Evolutionary conservation across 139 green algal species (phyloP).

Genomic region (Marvania coccoides): DNA sequence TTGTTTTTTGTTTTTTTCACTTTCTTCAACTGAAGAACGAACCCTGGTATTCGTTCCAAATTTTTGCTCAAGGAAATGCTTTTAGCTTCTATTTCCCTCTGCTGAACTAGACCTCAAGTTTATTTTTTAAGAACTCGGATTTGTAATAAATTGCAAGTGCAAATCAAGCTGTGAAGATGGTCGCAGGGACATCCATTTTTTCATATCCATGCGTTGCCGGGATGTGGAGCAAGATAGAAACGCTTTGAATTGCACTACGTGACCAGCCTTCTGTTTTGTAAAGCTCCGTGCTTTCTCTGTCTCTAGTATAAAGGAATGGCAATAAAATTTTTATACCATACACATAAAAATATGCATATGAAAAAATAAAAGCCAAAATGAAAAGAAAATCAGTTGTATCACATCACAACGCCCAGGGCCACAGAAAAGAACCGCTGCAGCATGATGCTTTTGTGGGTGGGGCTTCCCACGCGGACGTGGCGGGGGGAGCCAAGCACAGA

Average conservation of each 20-base stretch:
- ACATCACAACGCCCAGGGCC: not conserved
- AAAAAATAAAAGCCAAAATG: not conserved
- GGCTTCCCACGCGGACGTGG: not conserved
- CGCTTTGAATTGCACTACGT: not conserved
- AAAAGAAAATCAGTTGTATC: not conserved
- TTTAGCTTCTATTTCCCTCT: not conserved
- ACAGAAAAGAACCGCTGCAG: not conserved
- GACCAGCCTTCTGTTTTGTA: too few relatives aligned
- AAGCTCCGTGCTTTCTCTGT: too few relatives aligned
- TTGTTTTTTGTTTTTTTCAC: too few relatives aligned
- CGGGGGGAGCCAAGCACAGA: not conserved
- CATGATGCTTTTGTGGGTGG: not conserved
- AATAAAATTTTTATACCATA: not conserved
- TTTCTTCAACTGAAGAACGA: too few relatives aligned
- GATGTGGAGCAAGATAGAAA: not conserved
- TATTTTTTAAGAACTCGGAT: not conserved
- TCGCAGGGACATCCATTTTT: not conserved
- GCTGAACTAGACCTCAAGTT: not conserved
- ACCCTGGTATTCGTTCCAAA: not conserved
- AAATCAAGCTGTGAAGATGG: too few relatives aligned
- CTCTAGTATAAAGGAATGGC: too few relatives aligned
- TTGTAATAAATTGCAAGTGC: not conserved
- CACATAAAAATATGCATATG: not conserved
- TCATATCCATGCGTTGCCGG: not conserved
- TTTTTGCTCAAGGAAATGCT: not conserved